phyloP scores from a whole-genome alignment of 1,284 basidiomycete species.

The Apiotrichum sp. region DNA sequence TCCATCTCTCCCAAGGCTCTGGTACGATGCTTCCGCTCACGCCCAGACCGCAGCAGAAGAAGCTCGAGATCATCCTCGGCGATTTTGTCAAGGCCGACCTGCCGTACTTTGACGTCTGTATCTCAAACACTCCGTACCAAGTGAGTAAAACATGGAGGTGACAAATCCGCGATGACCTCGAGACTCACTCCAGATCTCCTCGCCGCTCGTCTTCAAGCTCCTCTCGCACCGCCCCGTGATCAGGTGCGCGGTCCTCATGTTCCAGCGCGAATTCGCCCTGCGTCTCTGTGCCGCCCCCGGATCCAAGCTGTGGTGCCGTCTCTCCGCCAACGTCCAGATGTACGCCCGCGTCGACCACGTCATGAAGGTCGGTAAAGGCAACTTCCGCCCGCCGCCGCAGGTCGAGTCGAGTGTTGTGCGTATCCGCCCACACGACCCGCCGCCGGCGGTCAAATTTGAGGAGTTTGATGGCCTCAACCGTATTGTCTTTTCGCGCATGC shows the following conservation, averaged over 20 bases:
- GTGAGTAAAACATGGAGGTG: conserved; percentile 30
- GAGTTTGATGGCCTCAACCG: conserved; percentile 94
- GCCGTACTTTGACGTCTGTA: conserved; percentile 98
- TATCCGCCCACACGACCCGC: conserved; percentile 86
- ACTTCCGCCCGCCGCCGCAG: conserved; percentile 92
- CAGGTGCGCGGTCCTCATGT: conserved; percentile 96
- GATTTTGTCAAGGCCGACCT: conserved; percentile 96
- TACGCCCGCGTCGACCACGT: conserved; percentile 93
- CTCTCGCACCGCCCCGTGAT: conserved; percentile 93
- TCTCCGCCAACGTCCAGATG: conserved; percentile 95
- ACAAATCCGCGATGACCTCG: not conserved
- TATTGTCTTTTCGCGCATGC: conserved; percentile 82
- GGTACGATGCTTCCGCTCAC: not conserved
- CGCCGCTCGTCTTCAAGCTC: conserved; percentile 92
- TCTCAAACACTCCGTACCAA: conserved; percentile 98
- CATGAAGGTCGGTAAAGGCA: conserved; percentile 93
- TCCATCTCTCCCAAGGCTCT: too few species aligned
- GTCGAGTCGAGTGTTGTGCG: conserved; percentile 92
- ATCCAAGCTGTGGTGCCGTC: conserved; percentile 83
- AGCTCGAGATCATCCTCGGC: conserved; percentile 88
- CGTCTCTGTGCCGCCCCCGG: conserved; percentile 83
- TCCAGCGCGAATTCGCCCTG: conserved; percentile 95
- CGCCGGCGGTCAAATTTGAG: conserved; percentile 90
- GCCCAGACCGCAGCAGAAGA: conserved; percentile 81
- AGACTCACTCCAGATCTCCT: conserved; percentile 63